Evolutionary conservation across 768 basidiomycete species (phyloP).

Genomic region (Clitopilus passeckerianus): DNA sequence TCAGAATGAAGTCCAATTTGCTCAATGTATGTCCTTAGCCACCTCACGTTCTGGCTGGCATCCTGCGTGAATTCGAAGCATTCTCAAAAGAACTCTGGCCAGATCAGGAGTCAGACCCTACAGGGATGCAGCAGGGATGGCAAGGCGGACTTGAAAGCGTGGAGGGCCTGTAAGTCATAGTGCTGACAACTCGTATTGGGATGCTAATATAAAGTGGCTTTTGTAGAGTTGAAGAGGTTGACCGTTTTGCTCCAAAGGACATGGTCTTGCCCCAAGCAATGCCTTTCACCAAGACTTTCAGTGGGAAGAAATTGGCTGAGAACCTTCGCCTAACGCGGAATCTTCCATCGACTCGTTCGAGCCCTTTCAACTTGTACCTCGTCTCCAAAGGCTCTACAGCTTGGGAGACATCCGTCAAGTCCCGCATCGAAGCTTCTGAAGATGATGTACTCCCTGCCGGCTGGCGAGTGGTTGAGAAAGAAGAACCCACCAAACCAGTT

Average conservation of each 20-base stretch:
- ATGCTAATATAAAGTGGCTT: neutral
- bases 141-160: slow-evolving; percentile 40
- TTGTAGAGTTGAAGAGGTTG: slow-evolving; percentile 24
- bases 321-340: slow-evolving; percentile 64
- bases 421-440: slow-evolving; percentile 37
- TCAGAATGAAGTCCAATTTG: slow-evolving; percentile 11
- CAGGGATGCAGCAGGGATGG: slow-evolving; percentile 26
- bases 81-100: slow-evolving; percentile 54
- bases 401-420: slow-evolving; percentile 69
- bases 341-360: slow-evolving; percentile 42
- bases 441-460: slow-evolving; percentile 64
- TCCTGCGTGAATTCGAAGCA: slow-evolving; percentile 50
- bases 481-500: slow-evolving; percentile 27
- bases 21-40: slow-evolving; percentile 39
- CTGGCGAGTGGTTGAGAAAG: slow-evolving; percentile 67
- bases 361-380: slow-evolving; percentile 68
- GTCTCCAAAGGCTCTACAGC: slow-evolving; percentile 69
- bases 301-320: slow-evolving; percentile 53
- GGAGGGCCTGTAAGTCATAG: slow-evolving; percentile 54
- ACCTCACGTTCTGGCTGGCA: slow-evolving; percentile 56
- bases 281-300: slow-evolving; percentile 51
- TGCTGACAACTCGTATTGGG: neutral
- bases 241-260: slow-evolving; percentile 43
- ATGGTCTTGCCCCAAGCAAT: slow-evolving; percentile 42
- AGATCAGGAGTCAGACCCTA: slow-evolving; percentile 10